Base-by-base conservation (phyloP, 345 rosid species). In the Gossypium sturtianum region DNA sequence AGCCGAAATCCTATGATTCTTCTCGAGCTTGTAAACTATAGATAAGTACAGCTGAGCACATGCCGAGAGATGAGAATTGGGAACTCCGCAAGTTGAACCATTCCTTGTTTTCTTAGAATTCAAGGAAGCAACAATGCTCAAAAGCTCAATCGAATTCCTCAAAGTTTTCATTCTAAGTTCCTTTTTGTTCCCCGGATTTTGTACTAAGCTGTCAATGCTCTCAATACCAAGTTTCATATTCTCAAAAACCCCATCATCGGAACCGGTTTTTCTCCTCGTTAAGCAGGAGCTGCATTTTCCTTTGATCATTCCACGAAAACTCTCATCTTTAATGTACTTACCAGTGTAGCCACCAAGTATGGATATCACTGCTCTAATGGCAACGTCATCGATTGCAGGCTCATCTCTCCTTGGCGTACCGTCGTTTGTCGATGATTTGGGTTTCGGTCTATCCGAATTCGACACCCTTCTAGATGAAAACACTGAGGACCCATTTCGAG, bases 21-120 rank as follows among this genome's bases (percentile, higher is more conserved):
- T 88, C 84, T 88, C 86, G 0, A 86, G 70, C 82, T 88, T 90
- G 87, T 86, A 86, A 34, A 71, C 75, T 72, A 90, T 78, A 16
- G 91, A 78, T 45, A 90, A 71, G 82, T 86, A 90, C 49, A 90
- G 78, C 6, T 88, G 91, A 60, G 86, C 87, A 73, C 87, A 85
- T 9, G 89, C 90, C 9, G 90, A 88, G 70, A 90, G 84, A 72
- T 87, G 78, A 8, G 86, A 81, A 66, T 89, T 87, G 43, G 87
- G 88, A 15, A 86, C 76, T 1, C 91, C 91, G 43, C 82, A 82
- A 12, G 89, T 84, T 13, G 84, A 78, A 22, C 74, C 73, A 34
- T 81, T 82, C 64, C 66, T 78, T 0, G 83, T 75, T 7, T 80
- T 76, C 62, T 82, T 76, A 2, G 88, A 83, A 71, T 84, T 84